Percentiles rank a stretch among this genome's conserved stretches.
Conservation (phyloP, 1,139 yeast genomes). For the Pichia sp. region DNA sequence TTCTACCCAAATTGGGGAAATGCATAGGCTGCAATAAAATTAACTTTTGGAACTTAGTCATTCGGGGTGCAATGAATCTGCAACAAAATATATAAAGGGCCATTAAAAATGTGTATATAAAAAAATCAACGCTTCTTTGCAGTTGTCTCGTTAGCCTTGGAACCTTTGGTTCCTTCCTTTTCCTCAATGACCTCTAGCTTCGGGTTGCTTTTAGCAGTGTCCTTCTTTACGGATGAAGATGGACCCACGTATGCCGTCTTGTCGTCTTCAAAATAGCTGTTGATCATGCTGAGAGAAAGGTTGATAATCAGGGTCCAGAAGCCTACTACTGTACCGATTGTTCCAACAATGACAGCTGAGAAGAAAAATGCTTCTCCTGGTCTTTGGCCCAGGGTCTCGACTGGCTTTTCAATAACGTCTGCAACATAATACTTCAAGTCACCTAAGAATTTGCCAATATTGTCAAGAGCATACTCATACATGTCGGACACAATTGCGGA, state of each 20-base stretch:
- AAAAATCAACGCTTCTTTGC: constrained; percentile 31
- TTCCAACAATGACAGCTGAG: constrained; percentile 38
- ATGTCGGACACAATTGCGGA: constrained; percentile 21
- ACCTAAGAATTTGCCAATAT: constrained; percentile 7
- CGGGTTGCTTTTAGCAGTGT: neutral
- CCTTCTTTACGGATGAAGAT: neutral
- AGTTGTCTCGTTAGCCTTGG: constrained; percentile 31
- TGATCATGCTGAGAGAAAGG: constrained; percentile 24
- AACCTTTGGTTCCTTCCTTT: constrained; percentile 25
- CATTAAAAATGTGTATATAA: neutral
- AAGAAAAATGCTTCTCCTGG: constrained; percentile 50
- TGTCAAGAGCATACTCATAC: constrained; percentile 27
- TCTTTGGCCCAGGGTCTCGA: constrained; percentile 37
- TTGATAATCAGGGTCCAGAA: constrained; percentile 37
- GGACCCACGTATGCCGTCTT: constrained; percentile 14
- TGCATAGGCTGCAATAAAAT: constrained; percentile 40
- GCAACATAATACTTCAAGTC: constrained; percentile 30
- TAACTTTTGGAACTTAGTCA: constrained; percentile 41
- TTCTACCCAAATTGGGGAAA: constrained; percentile 39
- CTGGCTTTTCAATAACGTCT: constrained; percentile 42
- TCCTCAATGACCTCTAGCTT: constrained; percentile 20
- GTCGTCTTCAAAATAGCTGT: constrained; percentile 12
- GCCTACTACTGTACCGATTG: constrained; percentile 42
- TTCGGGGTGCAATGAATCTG: constrained; percentile 24
- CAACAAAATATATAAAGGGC: constrained; percentile 1